Evolutionary conservation across 164 flowering plant genomes (phyloP).

Genomic region (Protea cynaroides): DNA sequence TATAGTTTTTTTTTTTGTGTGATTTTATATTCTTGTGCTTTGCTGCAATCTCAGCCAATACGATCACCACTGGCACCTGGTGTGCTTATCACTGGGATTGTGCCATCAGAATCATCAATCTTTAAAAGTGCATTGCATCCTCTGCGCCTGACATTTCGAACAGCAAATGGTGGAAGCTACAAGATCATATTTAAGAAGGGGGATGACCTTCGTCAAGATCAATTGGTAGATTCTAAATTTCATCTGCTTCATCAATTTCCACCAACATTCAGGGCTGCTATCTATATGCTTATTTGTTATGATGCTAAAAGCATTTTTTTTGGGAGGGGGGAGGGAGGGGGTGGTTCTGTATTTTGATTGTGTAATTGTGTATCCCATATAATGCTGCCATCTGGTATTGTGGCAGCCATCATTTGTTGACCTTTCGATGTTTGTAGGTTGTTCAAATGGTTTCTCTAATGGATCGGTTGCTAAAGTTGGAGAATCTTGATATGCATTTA

Average conservation of each 20-base stretch:
- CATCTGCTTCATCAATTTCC: background rate
- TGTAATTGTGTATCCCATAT: background rate
- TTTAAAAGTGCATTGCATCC: constrained; percentile 97
- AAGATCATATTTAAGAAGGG: constrained; percentile 96
- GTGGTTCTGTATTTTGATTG: too few species aligned
- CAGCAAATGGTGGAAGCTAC: constrained; percentile 73
- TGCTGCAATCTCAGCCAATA: constrained; percentile 60
- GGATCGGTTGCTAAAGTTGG: constrained; percentile 95
- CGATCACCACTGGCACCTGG: constrained; percentile 84
- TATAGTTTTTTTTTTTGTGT: background rate
- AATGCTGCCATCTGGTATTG: background rate
- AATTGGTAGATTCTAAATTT: constrained; percentile 53
- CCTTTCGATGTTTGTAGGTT: constrained; percentile 48
- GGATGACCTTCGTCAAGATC: constrained; percentile 98
- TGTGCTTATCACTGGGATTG: constrained; percentile 81
- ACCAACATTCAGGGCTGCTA: background rate
- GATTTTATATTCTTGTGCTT: background rate
- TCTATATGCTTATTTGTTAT: background rate
- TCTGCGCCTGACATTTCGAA: constrained; percentile 80
- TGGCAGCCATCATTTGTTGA: background rate
- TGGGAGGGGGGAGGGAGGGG: too few species aligned
- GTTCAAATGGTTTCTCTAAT: constrained; percentile 98
- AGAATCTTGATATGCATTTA: constrained; percentile 91
- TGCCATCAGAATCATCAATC: constrained; percentile 87
- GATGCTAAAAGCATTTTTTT: too few species aligned